Evolutionary conservation across 2,329 filamentous ascomycete species (phyloP).

Genomic region (Sordariomycetes sp.): DNA sequence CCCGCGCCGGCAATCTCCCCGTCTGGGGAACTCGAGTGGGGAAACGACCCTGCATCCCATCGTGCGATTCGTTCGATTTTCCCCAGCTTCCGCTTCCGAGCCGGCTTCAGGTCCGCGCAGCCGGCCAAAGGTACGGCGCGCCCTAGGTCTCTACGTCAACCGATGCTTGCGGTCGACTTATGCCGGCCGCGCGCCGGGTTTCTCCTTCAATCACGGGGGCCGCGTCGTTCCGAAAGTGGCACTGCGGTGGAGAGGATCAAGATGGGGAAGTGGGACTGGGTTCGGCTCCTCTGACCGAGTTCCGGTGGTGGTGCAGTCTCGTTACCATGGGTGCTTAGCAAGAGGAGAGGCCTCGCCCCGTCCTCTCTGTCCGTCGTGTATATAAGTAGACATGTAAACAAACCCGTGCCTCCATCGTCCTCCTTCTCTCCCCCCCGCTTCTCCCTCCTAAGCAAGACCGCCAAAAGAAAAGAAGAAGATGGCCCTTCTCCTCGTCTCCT

Average conservation of each 20-base stretch:
- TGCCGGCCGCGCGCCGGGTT: neutral
- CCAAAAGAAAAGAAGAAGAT: too few species aligned
- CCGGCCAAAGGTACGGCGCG: neutral
- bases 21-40: too few species aligned
- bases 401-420: neutral
- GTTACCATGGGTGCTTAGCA: neutral
- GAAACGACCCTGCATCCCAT: too few species aligned
- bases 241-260: neutral
- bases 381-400: neutral
- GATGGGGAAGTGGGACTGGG: neutral
- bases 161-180: neutral
- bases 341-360: neutral
- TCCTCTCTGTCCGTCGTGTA: neutral
- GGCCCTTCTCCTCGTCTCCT: conserved; percentile 4
- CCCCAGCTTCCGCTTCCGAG: neutral
- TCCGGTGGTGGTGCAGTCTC: neutral
- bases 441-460: neutral
- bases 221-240: neutral
- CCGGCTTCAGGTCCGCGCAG: conserved; percentile 1
- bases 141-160: neutral
- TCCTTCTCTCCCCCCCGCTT: neutral
- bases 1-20: too few species aligned
- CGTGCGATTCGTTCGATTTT: too few species aligned
- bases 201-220: conserved; percentile 3
- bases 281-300: neutral